Evolutionary conservation across 768 basidiomycete genomes (phyloP), one percentile per base, ranked within the genome.

Genomic region (Trametes maxima): DNA sequence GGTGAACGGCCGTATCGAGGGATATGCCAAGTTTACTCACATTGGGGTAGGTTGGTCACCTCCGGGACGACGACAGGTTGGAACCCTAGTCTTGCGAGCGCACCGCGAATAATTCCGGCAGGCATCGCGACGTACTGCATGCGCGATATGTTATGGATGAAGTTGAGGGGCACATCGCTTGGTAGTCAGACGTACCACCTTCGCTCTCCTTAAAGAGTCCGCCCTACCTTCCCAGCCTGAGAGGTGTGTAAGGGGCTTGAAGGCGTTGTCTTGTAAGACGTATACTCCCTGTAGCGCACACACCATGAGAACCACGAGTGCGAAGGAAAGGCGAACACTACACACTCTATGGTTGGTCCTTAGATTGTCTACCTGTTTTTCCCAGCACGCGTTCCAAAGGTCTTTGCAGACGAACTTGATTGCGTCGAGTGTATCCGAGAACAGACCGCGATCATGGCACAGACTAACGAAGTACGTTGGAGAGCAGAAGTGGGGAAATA

Each of bases 331-430:
- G 21, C 0, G 11, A 44, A 33, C 0, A 35, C 14, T 14, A 76
- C 85, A 42, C 69, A 94, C 94, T 50, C 95, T 81, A 73, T 96
- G 95, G 72, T 98, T 98, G 16, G 95, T 98, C 46, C 95, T 85
- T 59, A 98, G 76, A 73, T 98, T 98, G 69, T 97, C 95, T 1
- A 97, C 92, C 72, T 96, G 95, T 71, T 95, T 95, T 54, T 94
- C 91, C 88, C 92, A 97, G 57, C 89, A 90, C 21, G 88, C 85
- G 0, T 85, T 79, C 92, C 95, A 98, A n/a, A 98, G 77, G 58
- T 98, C 95, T 70, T 98, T 98, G 78, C 95, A 98, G 59, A 98
- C 82, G 69, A 97, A 97, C 73, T 98, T 97, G 77, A 98, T 87
- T 11, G 85, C 87, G 62, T 98, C 95, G 7, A 98, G 80, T 0